Evolutionary conservation across 2,329 filamentous ascomycete genomes (phyloP).

Genomic region (Colletotrichum australisinense): DNA sequence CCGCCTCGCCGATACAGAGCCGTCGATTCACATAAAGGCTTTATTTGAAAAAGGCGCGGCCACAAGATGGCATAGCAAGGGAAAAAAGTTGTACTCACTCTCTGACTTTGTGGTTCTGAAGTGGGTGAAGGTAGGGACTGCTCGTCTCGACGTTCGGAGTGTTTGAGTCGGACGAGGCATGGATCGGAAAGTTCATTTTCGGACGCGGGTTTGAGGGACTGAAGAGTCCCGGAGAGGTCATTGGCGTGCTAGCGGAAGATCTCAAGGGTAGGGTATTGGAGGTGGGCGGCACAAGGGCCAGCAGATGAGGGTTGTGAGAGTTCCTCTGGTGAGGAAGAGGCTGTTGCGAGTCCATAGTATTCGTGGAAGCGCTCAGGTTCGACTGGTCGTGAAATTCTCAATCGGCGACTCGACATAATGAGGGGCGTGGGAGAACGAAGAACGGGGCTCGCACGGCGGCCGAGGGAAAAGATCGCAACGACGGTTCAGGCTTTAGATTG

Average conservation of each 20-base stretch:
- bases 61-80: neutral
- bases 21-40: neutral
- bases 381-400: constrained; percentile 26
- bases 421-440: constrained; percentile 22
- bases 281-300: constrained; percentile 40
- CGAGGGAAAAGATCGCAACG: constrained; percentile 22
- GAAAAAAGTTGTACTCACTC: constrained; percentile 68
- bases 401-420: constrained; percentile 37
- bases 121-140: constrained; percentile 75
- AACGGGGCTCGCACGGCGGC: constrained; percentile 35
- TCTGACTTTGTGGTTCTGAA: constrained; percentile 79
- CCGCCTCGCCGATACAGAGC: neutral
- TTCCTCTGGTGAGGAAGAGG: constrained; percentile 24
- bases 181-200: constrained; percentile 48
- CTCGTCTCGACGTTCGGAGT: constrained; percentile 60
- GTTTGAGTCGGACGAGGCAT: constrained; percentile 64
- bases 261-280: constrained; percentile 56
- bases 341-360: constrained; percentile 28
- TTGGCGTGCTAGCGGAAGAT: constrained; percentile 67
- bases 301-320: constrained; percentile 28
- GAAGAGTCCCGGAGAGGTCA: constrained; percentile 72
- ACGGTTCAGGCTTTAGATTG: constrained; percentile 15
- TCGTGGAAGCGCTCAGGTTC: constrained; percentile 7
- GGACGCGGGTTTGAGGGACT: constrained; percentile 60
- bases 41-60: neutral